phyloP scores from a whole-genome alignment of 2,329 filamentous ascomycete genomes.

The Didymella exigua region DNA sequence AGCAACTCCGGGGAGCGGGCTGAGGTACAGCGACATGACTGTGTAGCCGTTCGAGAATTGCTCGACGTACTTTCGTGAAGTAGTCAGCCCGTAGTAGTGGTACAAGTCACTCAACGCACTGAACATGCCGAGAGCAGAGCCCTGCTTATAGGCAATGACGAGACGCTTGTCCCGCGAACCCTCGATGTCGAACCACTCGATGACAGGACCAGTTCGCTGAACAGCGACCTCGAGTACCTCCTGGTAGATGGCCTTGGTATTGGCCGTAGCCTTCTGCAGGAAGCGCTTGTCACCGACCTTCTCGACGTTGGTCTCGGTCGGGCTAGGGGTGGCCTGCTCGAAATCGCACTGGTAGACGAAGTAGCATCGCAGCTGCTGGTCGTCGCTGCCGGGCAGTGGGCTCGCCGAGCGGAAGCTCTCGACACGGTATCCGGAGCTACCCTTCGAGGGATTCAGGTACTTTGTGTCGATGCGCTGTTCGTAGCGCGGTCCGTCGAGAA shows the following conservation, averaged over 20 bases:
- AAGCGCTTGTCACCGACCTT: conserved; percentile 93
- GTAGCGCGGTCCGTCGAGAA: conserved; percentile 81
- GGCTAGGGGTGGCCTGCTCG: conserved; percentile 71
- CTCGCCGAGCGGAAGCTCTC: conserved; percentile 96
- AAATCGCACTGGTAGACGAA: conserved; percentile 98
- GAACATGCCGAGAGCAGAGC: conserved; percentile 91
- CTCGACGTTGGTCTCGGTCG: conserved; percentile 85
- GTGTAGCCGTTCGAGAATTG: conserved; percentile 99
- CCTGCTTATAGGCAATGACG: conserved; percentile 91
- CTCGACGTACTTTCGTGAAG: conserved; percentile 93
- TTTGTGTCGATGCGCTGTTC: conserved; percentile 93
- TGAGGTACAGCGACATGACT: conserved; percentile 93
- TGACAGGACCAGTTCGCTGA: conserved; percentile 85
- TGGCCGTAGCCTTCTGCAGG: conserved; percentile 91
- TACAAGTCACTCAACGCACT: conserved; percentile 94
- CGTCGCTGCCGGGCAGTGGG: conserved; percentile 73
- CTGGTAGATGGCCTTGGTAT: conserved; percentile 95
- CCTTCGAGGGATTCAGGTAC: conserved; percentile 81
- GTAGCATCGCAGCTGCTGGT: conserved; percentile 91
- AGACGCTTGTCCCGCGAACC: conserved; percentile 89
- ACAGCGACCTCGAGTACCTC: conserved; percentile 89
- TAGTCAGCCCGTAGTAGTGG: conserved; percentile 97
- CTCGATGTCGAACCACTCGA: conserved; percentile 97
- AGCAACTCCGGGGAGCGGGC: conserved; percentile 61
- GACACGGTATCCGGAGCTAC: conserved; percentile 80